Evolutionary conservation across 768 basidiomycete species (phyloP).

Genomic region (Lentinula raphanica): DNA sequence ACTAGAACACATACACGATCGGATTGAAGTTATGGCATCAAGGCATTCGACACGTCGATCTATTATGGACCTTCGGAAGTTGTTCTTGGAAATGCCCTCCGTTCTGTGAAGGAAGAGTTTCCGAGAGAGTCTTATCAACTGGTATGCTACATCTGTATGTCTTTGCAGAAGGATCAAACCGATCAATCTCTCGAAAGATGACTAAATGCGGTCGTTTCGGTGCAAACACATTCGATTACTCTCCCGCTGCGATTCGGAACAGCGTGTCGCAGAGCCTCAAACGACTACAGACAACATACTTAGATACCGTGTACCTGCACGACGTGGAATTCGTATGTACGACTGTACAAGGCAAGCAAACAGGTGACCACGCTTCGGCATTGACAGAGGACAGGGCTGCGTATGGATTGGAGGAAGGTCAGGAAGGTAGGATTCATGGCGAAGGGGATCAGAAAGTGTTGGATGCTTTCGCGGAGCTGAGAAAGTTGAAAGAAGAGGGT

Average conservation of each 20-base stretch:
- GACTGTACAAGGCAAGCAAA: slow-evolving; percentile 38
- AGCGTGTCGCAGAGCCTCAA: slow-evolving; percentile 63
- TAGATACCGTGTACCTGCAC: slow-evolving; percentile 80
- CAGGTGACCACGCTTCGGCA: slow-evolving; percentile 54
- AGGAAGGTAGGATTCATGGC: slow-evolving; percentile 54
- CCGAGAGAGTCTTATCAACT: slow-evolving; percentile 75
- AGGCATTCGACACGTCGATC: slow-evolving; percentile 76
- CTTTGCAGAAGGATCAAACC: neutral
- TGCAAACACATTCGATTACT: slow-evolving; percentile 64
- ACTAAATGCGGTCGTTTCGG: slow-evolving; percentile 86
- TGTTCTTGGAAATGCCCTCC: slow-evolving; percentile 62
- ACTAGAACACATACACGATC: neutral
- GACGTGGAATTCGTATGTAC: slow-evolving; percentile 77
- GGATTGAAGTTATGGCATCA: slow-evolving; percentile 66
- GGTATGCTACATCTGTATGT: slow-evolving; percentile 31
- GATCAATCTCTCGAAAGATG: slow-evolving; percentile 40
- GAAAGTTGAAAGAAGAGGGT: slow-evolving; percentile 67
- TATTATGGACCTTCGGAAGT: slow-evolving; percentile 81
- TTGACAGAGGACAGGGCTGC: slow-evolving; percentile 45
- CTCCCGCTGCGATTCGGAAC: slow-evolving; percentile 55
- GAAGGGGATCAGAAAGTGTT: slow-evolving; percentile 71
- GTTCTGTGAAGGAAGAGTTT: slow-evolving; percentile 58
- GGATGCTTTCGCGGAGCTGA: slow-evolving; percentile 60
- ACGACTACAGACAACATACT: slow-evolving; percentile 68
- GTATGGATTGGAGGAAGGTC: slow-evolving; percentile 62